Evolutionary conservation across 331 rosid genomes (phyloP).

Genomic region (Rhamnella rubrinervis): DNA sequence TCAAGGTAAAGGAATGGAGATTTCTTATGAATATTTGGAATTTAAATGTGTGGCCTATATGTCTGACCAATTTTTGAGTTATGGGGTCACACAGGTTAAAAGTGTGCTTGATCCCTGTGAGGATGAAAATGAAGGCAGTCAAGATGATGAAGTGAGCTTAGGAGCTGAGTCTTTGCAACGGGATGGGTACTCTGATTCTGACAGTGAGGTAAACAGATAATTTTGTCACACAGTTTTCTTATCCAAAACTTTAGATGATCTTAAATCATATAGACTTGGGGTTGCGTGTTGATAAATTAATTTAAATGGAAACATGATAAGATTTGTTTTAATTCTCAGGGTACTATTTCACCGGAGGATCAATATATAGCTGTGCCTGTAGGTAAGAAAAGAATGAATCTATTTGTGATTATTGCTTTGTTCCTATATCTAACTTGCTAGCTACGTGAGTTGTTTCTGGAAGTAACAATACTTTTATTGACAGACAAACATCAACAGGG

Average conservation of each 20-base stretch:
- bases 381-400: constrained; percentile 44
- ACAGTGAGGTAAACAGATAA: constrained; percentile 43
- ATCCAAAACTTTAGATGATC: no score
- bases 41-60: constrained; percentile 7
- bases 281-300: no score
- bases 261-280: no score
- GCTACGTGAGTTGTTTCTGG: not conserved
- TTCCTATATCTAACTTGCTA: not conserved
- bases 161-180: constrained; percentile 47
- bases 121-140: constrained; percentile 50
- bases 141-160: constrained; percentile 48
- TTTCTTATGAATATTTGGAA: not conserved
- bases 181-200: constrained; percentile 42
- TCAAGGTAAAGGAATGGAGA: constrained; percentile 57
- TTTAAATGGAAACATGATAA: not conserved
- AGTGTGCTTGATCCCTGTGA: constrained; percentile 62
- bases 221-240: no score
- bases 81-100: constrained; percentile 58
- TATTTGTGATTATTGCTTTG: not conserved
- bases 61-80: constrained; percentile 9
- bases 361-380: constrained; percentile 67
- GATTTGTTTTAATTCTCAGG: constrained; percentile 39
- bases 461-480: constrained; percentile 17
- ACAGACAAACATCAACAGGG: constrained; percentile 65
- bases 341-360: constrained; percentile 58